Base-by-base conservation (phyloP, 495 filamentous ascomycete genomes). In the Penicillium lagena region DNA sequence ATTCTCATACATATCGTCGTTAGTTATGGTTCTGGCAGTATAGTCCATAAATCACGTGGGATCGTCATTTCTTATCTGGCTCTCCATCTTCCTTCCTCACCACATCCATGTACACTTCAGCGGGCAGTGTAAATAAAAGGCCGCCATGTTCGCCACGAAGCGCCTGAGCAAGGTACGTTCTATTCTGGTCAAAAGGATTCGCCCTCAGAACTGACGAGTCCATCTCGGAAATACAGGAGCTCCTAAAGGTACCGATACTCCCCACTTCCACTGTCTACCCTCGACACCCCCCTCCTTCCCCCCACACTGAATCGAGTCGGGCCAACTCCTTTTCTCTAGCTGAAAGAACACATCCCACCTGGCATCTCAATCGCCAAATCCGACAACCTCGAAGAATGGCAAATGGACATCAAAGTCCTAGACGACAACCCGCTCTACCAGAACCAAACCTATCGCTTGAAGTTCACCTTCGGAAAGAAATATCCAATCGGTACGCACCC, bases 401-500 rank as follows among this genome's bases (percentile, higher is more conserved):
- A 83, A 15, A 82, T 99, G 68, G 93, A 99, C 60, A 95, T 99
- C 47, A 66, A 75, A 42, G 89, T 99, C 33, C 76, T 97, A 2
- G 91, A 96, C 62, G 71, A 82, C 46, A 99, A 99, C 55, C 91
- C 93, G 11, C 67, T 99, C 35, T 99, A 99, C 66, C 65, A 72
- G 12, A 73, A 80, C 62, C 74, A 99, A 58, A 84, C 66, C 12
- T 96, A 87, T 67, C 76, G 94, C 33, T 71, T 99, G 33, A 90
- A 87, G 56, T 96, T 97, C 62, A 80, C 75, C 13, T 99, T 99
- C 58, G 77, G 73, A 50, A 71, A 71, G 8, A 82, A 78, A 57
- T 98, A 98, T 59, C 93, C 93, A 40, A 98, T 98, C 49, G 90
- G 90, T 90, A 77, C 29, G 61, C 47, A 35, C 17, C 31, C 27